Percentiles rank a stretch among this genome's conserved stretches.
phyloP scores from a whole-genome alignment of 2,329 filamentous ascomycete species.

The Aspergillus awamori region DNA sequence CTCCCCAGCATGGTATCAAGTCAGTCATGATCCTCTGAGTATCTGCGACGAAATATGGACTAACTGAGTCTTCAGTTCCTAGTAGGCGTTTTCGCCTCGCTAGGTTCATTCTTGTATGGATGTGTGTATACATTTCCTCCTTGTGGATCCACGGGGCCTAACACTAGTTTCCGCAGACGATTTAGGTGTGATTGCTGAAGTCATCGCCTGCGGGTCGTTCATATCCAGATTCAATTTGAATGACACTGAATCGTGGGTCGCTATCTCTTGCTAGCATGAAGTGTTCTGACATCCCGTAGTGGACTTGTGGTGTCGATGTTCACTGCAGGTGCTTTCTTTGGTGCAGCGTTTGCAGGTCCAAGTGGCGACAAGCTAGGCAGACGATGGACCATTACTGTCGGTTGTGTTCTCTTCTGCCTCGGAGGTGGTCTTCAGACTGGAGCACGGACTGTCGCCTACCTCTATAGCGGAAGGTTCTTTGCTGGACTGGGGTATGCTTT shows the following conservation, averaged over 20 bases:
- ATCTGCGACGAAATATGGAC: not conserved
- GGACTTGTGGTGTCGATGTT: slow-evolving; percentile 77
- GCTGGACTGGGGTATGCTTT: slow-evolving; percentile 56
- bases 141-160: not conserved
- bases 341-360: slow-evolving; percentile 66
- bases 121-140: slow-evolving; percentile 35
- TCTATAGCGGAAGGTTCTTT: slow-evolving; percentile 71
- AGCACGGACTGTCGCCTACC: slow-evolving; percentile 60
- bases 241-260: slow-evolving; percentile 36
- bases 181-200: slow-evolving; percentile 63
- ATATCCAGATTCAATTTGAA: slow-evolving; percentile 34
- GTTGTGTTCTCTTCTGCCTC: slow-evolving; percentile 70
- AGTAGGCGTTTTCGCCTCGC: slow-evolving; percentile 60
- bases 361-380: slow-evolving; percentile 67
- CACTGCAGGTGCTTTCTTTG: slow-evolving; percentile 74
- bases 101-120: slow-evolving; percentile 61
- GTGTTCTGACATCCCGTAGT: slow-evolving; percentile 35
- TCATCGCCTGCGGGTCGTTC: slow-evolving; percentile 50
- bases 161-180: slow-evolving; percentile 45
- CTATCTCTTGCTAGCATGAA: not conserved
- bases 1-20: slow-evolving; percentile 61
- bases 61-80: slow-evolving; percentile 51
- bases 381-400: slow-evolving; percentile 70
- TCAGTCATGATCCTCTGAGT: slow-evolving; percentile 26
- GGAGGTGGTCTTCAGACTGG: slow-evolving; percentile 75